These are phyloP conservation scores for Skeletonema tropicum DNA, from an alignment of 108 stramenopile genomes.

Conservation along the genomic window DNA sequence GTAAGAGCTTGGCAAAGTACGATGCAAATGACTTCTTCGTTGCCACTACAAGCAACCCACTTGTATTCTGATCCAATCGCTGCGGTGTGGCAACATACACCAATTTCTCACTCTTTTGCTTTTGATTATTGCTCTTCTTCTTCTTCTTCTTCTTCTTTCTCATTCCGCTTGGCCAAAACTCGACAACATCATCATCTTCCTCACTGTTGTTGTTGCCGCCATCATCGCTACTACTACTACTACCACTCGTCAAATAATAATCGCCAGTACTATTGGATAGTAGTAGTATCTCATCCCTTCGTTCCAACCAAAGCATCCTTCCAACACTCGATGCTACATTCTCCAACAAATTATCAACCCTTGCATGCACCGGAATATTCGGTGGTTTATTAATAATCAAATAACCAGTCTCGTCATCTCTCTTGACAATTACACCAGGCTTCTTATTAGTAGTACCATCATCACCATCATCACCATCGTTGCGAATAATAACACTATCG, in stretches of 20 bases:
- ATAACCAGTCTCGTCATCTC: conserved; percentile 54
- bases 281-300: conserved; percentile 1
- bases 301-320: conserved; percentile 38
- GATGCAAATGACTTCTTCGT: conserved; percentile 76
- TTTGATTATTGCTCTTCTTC: conserved; percentile 22
- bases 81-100: conserved; percentile 75
- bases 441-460: too few species aligned
- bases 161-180: conserved; percentile 11
- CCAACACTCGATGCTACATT: conserved; percentile 71
- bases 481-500: neutral
- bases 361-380: conserved; percentile 78
- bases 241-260: neutral
- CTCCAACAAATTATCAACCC: conserved; percentile 84
- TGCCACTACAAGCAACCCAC: conserved; percentile 82
- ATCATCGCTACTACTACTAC: neutral
- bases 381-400: conserved; percentile 81
- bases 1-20: conserved; percentile 80
- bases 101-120: conserved; percentile 35
- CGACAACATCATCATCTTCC: neutral
- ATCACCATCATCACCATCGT: neutral
- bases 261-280: neutral
- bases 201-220: neutral
- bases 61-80: conserved; percentile 83
- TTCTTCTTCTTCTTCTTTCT: conserved; percentile 20
- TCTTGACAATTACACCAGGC: conserved; percentile 63